Evolutionary conservation across 1,139 yeast genomes (phyloP).

Genomic region (Komagataea norvegica): DNA sequence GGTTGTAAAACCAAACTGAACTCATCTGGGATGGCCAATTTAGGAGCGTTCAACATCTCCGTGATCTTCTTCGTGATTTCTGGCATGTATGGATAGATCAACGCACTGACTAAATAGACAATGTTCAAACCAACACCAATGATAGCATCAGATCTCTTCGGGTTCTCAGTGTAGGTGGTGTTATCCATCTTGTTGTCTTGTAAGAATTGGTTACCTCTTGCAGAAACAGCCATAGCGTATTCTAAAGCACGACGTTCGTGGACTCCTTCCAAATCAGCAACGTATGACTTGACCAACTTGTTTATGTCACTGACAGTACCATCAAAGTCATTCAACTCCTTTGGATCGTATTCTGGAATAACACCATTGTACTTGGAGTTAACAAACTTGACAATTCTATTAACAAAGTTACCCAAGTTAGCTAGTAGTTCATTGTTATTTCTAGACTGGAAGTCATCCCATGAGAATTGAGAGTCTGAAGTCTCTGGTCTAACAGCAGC

Average conservation of each 20-base stretch:
- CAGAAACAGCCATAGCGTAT: conserved; percentile 82
- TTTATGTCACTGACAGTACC: conserved; percentile 56
- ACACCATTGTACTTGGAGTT: conserved; percentile 91
- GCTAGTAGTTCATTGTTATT: conserved; percentile 92
- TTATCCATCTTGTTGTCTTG: conserved; percentile 96
- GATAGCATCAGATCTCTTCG: conserved; percentile 86
- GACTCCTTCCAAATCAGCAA: conserved; percentile 69
- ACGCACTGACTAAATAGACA: conserved; percentile 74
- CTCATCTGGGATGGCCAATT: conserved; percentile 68
- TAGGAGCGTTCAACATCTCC: conserved; percentile 79
- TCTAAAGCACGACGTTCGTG: conserved; percentile 87
- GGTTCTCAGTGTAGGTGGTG: conserved; percentile 67
- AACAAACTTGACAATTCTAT: conserved; percentile 86
- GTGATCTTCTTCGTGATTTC: conserved; percentile 66
- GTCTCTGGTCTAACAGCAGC: conserved; percentile 92
- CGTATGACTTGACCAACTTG: conserved; percentile 53
- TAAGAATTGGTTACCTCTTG: conserved; percentile 90
- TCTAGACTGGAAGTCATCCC: conserved; percentile 93
- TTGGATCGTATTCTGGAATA: conserved; percentile 56
- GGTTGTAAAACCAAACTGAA: conserved; percentile 64
- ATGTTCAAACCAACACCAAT: conserved; percentile 88
- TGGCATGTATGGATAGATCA: conserved; percentile 88
- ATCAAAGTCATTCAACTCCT: conserved; percentile 44
- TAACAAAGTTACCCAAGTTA: conserved; percentile 93
- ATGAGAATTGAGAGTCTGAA: conserved; percentile 92